Evolutionary conservation across 331 rosid species (phyloP), one percentile per base, ranked within the genome.

Genomic region (Rosa hybrid): DNA sequence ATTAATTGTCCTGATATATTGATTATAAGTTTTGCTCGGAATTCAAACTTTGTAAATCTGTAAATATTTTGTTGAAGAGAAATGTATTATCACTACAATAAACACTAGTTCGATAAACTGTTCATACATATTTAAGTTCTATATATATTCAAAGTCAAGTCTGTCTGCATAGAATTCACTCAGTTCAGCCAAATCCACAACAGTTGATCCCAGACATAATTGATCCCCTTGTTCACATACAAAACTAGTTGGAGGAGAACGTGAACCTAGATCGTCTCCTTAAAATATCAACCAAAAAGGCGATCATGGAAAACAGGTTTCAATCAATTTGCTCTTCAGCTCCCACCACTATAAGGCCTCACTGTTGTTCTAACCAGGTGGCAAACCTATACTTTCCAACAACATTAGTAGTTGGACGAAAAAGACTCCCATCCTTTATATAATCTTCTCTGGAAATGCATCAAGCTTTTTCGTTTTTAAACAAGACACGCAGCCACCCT

Each of bases 331-430:
- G 68, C 41, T 62, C 41, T 25, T 27, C 20, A 64, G n/a, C 72
- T 68, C 72, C 62, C 63, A 56, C 8, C 2, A 42, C 57, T 51
- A 5, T 5, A 10, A 39, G 57, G 42, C n/a, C 27, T 12, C 42
- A 69, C 64, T 41, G 69, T 23, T 63, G 20, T 44, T 75, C 6
- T 45, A 39, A 75, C 41, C 75, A 25, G 48, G 62, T 71, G 75
- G 54, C 65, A 30, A 70, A 60, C 4, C 48, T 49, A n/a, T 53
- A 18, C 60, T 44, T 75, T 34, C 81, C 64, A 68, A 69, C 56
- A 81, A 16, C 11, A 20, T 41, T 10, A 44, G 79, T 79, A 0
- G 82, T 65, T 72, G 72, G 71, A 30, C 64, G 85, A 82, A 73
- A 78, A 78, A 53, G 76, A 83, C 79, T 60, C 21, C 4, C 21